Percentiles rank a stretch among this genome's conserved stretches.
These are phyloP conservation scores for Aspergillus eucalypticola DNA, from an alignment of 2,329 filamentous ascomycete species.

Conservation along the genomic window DNA sequence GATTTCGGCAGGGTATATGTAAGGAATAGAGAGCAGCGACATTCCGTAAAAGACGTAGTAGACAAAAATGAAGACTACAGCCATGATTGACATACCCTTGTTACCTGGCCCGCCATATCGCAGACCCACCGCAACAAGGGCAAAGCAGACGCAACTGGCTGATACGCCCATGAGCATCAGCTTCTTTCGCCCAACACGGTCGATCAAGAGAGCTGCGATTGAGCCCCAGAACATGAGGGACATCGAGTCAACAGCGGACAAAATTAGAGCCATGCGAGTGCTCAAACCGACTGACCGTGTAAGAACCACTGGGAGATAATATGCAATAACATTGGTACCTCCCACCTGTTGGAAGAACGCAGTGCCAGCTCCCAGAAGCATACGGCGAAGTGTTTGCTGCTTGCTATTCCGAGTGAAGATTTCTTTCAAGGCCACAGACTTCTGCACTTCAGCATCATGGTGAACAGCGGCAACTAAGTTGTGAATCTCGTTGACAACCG, in stretches of 20 bases:
- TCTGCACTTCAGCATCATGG: no score
- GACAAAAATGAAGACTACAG: constrained; percentile 44
- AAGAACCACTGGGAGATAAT: constrained; percentile 23
- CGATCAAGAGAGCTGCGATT: constrained; percentile 49
- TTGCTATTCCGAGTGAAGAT: no score
- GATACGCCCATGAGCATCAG: no score
- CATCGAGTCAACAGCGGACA: constrained; percentile 20
- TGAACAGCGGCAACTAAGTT: no score
- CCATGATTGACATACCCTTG: constrained; percentile 43
- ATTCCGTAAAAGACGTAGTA: constrained; percentile 20
- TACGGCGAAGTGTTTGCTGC: constrained; percentile 40
- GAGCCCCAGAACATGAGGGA: constrained; percentile 31
- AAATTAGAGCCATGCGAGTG: constrained; percentile 16
- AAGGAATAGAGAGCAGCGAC: constrained; percentile 22
- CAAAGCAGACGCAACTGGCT: neutral
- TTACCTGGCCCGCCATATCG: constrained; percentile 11
- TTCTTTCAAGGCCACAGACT: no score
- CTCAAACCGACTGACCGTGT: constrained; percentile 17
- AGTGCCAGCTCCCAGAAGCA: constrained; percentile 45
- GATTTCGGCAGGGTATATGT: constrained; percentile 22
- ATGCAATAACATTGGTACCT: constrained; percentile 26
- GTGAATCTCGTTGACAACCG: no score
- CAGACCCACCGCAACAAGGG: neutral
- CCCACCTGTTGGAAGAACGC: constrained; percentile 29
- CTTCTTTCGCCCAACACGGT: constrained; percentile 39